Percentiles rank a stretch among this genome's conserved stretches.
Conservation (phyloP, 148 eudicot genomes). For the Limonium bicolor region DNA sequence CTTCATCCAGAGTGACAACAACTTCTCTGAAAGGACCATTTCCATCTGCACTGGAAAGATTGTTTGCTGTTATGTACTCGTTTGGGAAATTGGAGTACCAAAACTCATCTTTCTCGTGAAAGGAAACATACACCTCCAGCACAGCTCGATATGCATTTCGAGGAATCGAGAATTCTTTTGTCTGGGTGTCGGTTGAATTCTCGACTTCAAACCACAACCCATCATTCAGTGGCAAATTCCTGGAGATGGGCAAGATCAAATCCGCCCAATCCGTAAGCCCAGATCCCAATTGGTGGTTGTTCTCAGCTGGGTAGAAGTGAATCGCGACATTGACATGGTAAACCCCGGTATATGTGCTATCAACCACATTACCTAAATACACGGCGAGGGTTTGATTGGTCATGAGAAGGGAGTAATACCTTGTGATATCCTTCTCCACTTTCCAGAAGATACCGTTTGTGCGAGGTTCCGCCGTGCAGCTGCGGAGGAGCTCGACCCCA, state of each 20-base stretch:
- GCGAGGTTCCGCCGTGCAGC: slow-evolving; percentile 90
- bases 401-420: slow-evolving; percentile 46
- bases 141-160: slow-evolving; percentile 67
- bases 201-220: slow-evolving; percentile 85
- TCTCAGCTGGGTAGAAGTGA: slow-evolving; percentile 41
- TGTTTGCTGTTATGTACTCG: slow-evolving; percentile 48
- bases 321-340: slow-evolving; percentile 61
- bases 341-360: slow-evolving; percentile 63
- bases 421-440: slow-evolving; percentile 58
- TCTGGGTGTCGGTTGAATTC: slow-evolving; percentile 29
- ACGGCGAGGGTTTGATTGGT: slow-evolving; percentile 50
- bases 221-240: slow-evolving; percentile 55
- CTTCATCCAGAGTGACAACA: slow-evolving; percentile 49
- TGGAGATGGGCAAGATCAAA: slow-evolving; percentile 67
- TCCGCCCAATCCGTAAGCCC: slow-evolving; percentile 30
- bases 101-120: slow-evolving; percentile 79
- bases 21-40: slow-evolving; percentile 90
- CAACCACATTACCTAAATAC: slow-evolving; percentile 62
- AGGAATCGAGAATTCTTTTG: slow-evolving; percentile 40
- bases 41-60: slow-evolving; percentile 28
- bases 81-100: slow-evolving; percentile 65
- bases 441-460: slow-evolving; percentile 62
- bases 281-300: background rate
- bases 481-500: slow-evolving; percentile 75
- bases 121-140: slow-evolving; percentile 79